A percentile compares a stretch with the other conserved stretches of the same genome.
These are phyloP conservation scores for Theileria equi DNA, from an alignment of 169 alveolate species.

Conservation along the genomic window DNA sequence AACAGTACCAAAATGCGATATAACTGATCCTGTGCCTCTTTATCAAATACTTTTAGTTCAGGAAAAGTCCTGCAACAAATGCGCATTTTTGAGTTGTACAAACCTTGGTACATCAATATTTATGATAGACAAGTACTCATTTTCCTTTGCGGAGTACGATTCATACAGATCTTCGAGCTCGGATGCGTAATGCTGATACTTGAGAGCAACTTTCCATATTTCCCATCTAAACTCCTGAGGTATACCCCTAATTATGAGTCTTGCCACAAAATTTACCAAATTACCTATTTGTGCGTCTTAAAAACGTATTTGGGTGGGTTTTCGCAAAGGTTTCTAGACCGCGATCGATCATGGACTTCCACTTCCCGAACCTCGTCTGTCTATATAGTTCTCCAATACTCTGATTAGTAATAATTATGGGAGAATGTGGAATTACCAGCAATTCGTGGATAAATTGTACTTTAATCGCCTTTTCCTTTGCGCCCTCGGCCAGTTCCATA, in stretches of 20 bases:
- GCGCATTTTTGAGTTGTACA: background rate
- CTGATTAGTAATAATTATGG: slow-evolving; percentile 15
- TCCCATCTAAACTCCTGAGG: slow-evolving; percentile 75
- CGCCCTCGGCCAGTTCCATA: background rate
- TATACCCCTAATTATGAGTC: slow-evolving; percentile 57
- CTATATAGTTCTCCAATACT: slow-evolving; percentile 61
- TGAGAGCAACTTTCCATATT: slow-evolving; percentile 69
- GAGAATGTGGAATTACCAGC: slow-evolving; percentile 20
- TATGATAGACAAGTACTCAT: slow-evolving; percentile 53
- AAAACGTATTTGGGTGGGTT: slow-evolving; percentile 56
- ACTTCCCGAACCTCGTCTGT: slow-evolving; percentile 44
- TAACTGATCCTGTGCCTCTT: slow-evolving; percentile 45
- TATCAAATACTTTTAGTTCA: slow-evolving; percentile 45
- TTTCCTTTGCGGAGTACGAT: slow-evolving; percentile 8
- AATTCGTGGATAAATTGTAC: slow-evolving; percentile 43
- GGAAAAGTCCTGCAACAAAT: slow-evolving; percentile 52
- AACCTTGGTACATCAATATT: slow-evolving; percentile 67
- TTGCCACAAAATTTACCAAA: background rate
- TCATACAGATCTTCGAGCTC: slow-evolving; percentile 17
- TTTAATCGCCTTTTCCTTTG: slow-evolving; percentile 23
- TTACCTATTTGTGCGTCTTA: slow-evolving; percentile 62
- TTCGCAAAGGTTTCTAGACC: slow-evolving; percentile 58
- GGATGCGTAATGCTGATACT: slow-evolving; percentile 19
- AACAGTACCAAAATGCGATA: slow-evolving; percentile 59
- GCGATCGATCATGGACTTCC: slow-evolving; percentile 54